Evolutionary conservation across 2,329 filamentous ascomycete species (phyloP).

Genomic region (Arthrobotrys sinensis): DNA sequence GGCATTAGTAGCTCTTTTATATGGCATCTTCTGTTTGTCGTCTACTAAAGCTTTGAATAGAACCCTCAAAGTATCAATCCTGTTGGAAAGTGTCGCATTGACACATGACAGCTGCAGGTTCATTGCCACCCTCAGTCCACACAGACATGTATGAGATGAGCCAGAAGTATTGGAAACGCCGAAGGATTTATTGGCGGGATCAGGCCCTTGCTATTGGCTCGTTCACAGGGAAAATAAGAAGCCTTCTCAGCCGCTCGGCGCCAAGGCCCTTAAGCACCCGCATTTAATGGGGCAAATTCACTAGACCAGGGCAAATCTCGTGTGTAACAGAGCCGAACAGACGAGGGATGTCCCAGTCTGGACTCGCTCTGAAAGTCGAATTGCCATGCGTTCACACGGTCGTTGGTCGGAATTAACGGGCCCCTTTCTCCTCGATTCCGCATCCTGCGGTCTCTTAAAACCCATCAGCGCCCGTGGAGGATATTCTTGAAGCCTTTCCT

Average conservation of each 20-base stretch:
- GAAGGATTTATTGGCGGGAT: constrained; percentile 46
- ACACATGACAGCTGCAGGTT: not conserved
- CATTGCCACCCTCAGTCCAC: constrained; percentile 5
- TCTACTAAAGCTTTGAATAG: too few species aligned
- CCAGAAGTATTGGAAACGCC: constrained; percentile 25
- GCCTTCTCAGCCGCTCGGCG: constrained; percentile 42
- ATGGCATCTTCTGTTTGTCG: too few species aligned
- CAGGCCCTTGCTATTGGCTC: constrained; percentile 32
- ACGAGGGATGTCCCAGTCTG: constrained; percentile 22
- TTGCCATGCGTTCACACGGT: constrained; percentile 17
- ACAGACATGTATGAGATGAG: not conserved
- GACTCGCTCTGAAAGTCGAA: not conserved
- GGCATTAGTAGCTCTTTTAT: too few species aligned
- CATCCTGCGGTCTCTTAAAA: constrained; percentile 23
- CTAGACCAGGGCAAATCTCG: constrained; percentile 11
- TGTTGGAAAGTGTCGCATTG: not conserved
- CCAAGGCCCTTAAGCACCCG: constrained; percentile 29
- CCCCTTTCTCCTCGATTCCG: constrained; percentile 26
- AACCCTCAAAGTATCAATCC: too few species aligned
- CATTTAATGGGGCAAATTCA: constrained; percentile 18
- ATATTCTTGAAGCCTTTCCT: not conserved
- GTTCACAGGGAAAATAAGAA: not conserved
- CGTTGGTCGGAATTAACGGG: constrained; percentile 38
- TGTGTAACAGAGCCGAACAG: constrained; percentile 29
- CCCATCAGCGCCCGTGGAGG: not conserved